Percentiles rank a stretch among this genome's conserved stretches.
Evolutionary conservation across 306 rosid species (phyloP).

Genomic region (Dalbergia cochinchinensis): DNA sequence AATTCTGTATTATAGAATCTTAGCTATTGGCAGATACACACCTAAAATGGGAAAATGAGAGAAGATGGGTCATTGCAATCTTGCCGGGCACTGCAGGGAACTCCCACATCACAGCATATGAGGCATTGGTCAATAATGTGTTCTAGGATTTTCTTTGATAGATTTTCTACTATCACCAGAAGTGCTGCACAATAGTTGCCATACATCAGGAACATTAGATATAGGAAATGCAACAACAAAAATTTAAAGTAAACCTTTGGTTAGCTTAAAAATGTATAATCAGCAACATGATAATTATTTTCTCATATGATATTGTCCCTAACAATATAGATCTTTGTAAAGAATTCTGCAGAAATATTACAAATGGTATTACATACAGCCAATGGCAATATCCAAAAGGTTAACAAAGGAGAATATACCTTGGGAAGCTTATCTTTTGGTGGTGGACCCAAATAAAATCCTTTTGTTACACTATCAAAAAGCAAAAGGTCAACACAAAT

Average conservation of each 20-base stretch:
- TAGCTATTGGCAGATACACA: constrained; percentile 44
- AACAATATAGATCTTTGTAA: no score
- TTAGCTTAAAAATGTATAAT: constrained; percentile 6
- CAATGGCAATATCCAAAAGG: no score
- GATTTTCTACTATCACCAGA: constrained; percentile 87
- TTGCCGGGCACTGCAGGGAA: constrained; percentile 91
- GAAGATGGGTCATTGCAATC: constrained; percentile 89
- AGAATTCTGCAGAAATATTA: no score
- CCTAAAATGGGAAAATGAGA: constrained; percentile 98
- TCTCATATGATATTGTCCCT: no score
- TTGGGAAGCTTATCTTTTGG: no score
- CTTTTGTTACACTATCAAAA: no score
- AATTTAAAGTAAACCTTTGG: constrained; percentile 23
- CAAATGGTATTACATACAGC: no score
- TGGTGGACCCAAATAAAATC: no score
- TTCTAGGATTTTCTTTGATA: constrained; percentile 76
- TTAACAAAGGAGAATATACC: no score
- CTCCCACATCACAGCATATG: constrained; percentile 94
- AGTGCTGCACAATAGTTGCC: constrained; percentile 68
- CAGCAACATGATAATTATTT: neutral
- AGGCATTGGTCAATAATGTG: constrained; percentile 97
- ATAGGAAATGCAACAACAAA: neutral
- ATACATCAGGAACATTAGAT: constrained; percentile 33
- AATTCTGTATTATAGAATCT: constrained; percentile 14
- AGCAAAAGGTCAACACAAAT: no score